Evolutionary conservation across 768 basidiomycete genomes (phyloP).

Genomic region (Hirschioporus abietinus): DNA sequence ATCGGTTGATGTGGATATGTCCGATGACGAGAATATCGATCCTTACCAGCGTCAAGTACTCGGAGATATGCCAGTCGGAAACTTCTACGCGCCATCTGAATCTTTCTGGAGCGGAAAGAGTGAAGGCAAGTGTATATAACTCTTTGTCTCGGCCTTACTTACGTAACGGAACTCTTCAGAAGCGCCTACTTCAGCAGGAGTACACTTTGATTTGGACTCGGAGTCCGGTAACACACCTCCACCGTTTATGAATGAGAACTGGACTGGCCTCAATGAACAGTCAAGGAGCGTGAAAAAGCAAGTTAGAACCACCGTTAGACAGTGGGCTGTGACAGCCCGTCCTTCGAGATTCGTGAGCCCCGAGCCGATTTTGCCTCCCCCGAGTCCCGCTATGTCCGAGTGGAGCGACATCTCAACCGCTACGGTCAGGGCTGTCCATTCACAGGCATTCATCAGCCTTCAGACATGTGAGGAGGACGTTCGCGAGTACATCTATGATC

Average conservation of each 20-base stretch:
- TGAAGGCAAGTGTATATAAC: not conserved
- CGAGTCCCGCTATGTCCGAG: not conserved
- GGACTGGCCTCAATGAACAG: not conserved
- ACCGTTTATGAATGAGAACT: not conserved
- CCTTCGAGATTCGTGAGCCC: not conserved
- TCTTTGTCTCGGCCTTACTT: not conserved
- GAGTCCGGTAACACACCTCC: not conserved
- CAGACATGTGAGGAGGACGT: not conserved
- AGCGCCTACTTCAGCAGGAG: not conserved
- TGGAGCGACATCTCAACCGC: not conserved
- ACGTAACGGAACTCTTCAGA: not conserved
- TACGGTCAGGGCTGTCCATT: not conserved
- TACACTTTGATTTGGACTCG: not conserved
- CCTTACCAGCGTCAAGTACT: conserved; percentile 1
- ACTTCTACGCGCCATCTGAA: not conserved
- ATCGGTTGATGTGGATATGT: conserved; percentile 1
- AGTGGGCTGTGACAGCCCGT: not conserved
- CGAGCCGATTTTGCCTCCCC: not conserved
- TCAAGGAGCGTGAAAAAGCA: not conserved
- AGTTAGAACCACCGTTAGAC: not conserved
- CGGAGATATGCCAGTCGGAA: not conserved
- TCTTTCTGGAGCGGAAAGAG: conserved; percentile 4
- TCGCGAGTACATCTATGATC: not conserved
- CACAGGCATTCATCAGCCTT: not conserved
- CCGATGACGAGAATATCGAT: conserved; percentile 3